These are phyloP conservation scores for Populus euphratica DNA, from an alignment of 345 rosid species.

Conservation along the genomic window DNA sequence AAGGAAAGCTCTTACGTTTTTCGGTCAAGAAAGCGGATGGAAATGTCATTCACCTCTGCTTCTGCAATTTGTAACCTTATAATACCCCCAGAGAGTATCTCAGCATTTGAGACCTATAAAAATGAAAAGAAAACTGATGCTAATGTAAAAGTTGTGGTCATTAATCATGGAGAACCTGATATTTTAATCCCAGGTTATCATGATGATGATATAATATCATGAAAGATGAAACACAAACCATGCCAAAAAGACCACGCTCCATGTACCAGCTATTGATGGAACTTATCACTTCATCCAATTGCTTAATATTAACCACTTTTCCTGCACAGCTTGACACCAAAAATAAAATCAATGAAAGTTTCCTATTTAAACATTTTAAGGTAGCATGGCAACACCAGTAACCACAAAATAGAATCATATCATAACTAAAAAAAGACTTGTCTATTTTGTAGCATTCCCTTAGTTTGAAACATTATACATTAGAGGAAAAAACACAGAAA, in stretches of 20 bases:
- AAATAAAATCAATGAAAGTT: conserved; percentile 43
- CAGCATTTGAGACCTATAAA: conserved; percentile 73
- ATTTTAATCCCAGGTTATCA: not conserved
- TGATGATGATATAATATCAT: conserved; percentile 2
- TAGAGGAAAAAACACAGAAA: not conserved
- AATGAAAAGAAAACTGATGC: conserved; percentile 1
- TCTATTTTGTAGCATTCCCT: not conserved
- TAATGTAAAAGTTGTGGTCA: not conserved
- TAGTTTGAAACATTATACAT: too few relatives aligned
- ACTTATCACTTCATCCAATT: conserved; percentile 76
- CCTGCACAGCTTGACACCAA: conserved; percentile 84
- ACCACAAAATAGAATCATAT: not conserved
- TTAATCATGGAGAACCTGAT: not conserved
- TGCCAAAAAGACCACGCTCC: conserved; percentile 92
- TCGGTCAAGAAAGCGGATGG: conserved; percentile 79
- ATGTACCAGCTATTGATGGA: conserved; percentile 92
- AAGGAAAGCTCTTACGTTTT: conserved; percentile 67
- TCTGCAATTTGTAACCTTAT: conserved; percentile 85
- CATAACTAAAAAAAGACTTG: not conserved
- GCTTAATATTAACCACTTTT: conserved; percentile 81
- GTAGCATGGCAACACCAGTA: not conserved
- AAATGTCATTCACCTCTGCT: conserved; percentile 87
- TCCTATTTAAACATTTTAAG: conserved; percentile 22
- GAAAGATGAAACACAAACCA: conserved; percentile 46
- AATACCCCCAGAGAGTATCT: conserved; percentile 91